These are phyloP conservation scores for Pseudohalonectria lignicola DNA, from an alignment of 2,329 filamentous ascomycete species.

Conservation along the genomic window DNA sequence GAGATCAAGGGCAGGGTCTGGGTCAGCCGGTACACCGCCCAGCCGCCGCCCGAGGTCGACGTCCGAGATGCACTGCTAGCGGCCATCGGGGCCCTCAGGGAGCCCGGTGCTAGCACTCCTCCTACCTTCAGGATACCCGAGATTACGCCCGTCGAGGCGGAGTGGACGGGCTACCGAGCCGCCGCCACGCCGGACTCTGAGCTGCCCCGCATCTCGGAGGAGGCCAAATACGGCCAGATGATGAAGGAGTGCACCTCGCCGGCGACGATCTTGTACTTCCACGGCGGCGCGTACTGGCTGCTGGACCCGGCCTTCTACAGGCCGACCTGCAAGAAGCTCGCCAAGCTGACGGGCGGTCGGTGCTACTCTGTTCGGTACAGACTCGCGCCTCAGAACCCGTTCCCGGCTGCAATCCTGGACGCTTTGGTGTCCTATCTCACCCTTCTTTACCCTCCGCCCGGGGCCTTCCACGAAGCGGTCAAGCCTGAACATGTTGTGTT, in stretches of 20 bases:
- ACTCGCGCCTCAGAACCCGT: slow-evolving; percentile 62
- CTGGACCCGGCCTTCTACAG: slow-evolving; percentile 62
- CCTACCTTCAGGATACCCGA: slow-evolving; percentile 31
- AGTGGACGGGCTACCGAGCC: slow-evolving; percentile 65
- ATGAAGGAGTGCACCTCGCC: slow-evolving; percentile 55
- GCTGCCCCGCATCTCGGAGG: slow-evolving; percentile 47
- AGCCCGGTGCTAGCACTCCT: too few relatives aligned
- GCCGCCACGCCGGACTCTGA: slow-evolving; percentile 35
- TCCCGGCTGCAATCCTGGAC: slow-evolving; percentile 65
- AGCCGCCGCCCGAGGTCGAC: slow-evolving; percentile 39
- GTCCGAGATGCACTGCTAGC: slow-evolving; percentile 45
- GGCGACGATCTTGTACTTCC: slow-evolving; percentile 60
- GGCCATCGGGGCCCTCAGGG: slow-evolving; percentile 32
- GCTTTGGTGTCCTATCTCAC: slow-evolving; percentile 62
- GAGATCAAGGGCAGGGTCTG: slow-evolving; percentile 72
- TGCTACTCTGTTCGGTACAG: slow-evolving; percentile 66
- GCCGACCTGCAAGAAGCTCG: slow-evolving; percentile 44
- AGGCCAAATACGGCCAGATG: slow-evolving; percentile 52
- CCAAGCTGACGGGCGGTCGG: slow-evolving; percentile 54
- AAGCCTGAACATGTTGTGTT: slow-evolving; percentile 57
- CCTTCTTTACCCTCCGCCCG: slow-evolving; percentile 59
- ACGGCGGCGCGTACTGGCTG: slow-evolving; percentile 66
- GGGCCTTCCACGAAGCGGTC: slow-evolving; percentile 55
- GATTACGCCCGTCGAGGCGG: slow-evolving; percentile 49
- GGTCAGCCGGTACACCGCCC: slow-evolving; percentile 61